phyloP scores from a whole-genome alignment of 169 alveolate species.

The Cryptosporidium sp. region DNA sequence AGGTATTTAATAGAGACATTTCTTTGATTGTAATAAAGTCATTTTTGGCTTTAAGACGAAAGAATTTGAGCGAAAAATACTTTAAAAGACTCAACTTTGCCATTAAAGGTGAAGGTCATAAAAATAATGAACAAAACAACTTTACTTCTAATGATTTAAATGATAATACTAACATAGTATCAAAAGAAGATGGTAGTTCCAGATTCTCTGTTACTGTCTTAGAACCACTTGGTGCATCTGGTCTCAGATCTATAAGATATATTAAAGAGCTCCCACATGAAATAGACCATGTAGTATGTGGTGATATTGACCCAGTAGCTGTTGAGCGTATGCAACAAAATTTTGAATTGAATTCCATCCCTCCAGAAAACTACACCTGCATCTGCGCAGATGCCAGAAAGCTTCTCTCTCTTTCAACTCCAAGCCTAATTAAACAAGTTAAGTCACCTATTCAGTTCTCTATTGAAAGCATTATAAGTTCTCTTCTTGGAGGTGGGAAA shows the following conservation, averaged over 20 bases:
- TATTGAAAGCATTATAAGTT: neutral
- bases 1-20: slow-evolving; percentile 93
- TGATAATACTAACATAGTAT: neutral
- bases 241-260: slow-evolving; percentile 90
- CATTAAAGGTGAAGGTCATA: neutral
- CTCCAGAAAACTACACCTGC: slow-evolving; percentile 75
- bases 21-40: slow-evolving; percentile 78
- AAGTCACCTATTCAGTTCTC: neutral
- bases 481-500: slow-evolving; percentile 43
- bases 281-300: slow-evolving; percentile 83
- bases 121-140: neutral
- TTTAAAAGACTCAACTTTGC: neutral
- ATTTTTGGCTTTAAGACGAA: slow-evolving; percentile 32
- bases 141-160: neutral
- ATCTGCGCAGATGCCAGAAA: slow-evolving; percentile 77
- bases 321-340: slow-evolving; percentile 86
- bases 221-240: slow-evolving; percentile 91
- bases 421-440: slow-evolving; percentile 42
- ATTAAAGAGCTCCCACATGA: slow-evolving; percentile 83
- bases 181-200: neutral
- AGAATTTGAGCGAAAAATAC: neutral
- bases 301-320: slow-evolving; percentile 91
- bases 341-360: slow-evolving; percentile 84
- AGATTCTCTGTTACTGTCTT: slow-evolving; percentile 75
- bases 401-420: slow-evolving; percentile 71